Conservation (phyloP, 176 grass and related monocot species). For the Oryza officinalis region DNA sequence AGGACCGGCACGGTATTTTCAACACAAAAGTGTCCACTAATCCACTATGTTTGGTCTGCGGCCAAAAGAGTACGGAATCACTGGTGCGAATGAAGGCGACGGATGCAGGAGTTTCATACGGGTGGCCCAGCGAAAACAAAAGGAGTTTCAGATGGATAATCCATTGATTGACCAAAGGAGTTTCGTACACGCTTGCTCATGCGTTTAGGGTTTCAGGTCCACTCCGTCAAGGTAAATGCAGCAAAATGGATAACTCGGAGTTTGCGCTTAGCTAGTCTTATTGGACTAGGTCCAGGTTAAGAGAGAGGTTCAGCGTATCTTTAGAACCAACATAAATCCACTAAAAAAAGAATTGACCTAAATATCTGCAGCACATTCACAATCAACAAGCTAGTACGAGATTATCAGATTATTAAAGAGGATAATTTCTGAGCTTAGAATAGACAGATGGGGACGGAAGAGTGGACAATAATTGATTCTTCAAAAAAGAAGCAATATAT, state of each 20-base stretch:
- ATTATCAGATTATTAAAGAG: neutral
- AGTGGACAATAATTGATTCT: neutral
- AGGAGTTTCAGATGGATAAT: neutral
- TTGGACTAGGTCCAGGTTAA: neutral
- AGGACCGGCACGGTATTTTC: constrained; percentile 4
- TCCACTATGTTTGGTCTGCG: neutral
- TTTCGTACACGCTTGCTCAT: neutral
- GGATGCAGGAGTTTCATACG: neutral
- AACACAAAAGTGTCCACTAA: neutral
- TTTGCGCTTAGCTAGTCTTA: neutral
- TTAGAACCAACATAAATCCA: neutral
- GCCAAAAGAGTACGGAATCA: constrained; percentile 2
- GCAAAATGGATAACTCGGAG: neutral
- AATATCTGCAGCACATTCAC: neutral
- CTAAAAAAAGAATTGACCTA: neutral
- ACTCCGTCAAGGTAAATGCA: neutral
- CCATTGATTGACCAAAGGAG: neutral
- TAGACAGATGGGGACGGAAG: neutral
- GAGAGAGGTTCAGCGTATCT: neutral
- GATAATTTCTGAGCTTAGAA: neutral
- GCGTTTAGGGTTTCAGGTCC: neutral
- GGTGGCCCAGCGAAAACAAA: neutral
- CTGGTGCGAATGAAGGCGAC: neutral
- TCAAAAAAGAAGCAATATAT: neutral
- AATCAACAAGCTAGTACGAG: neutral